These are phyloP conservation scores for Coniochaeta sp. DNA, from an alignment of 2,329 filamentous ascomycete species.

Conservation along the genomic window DNA sequence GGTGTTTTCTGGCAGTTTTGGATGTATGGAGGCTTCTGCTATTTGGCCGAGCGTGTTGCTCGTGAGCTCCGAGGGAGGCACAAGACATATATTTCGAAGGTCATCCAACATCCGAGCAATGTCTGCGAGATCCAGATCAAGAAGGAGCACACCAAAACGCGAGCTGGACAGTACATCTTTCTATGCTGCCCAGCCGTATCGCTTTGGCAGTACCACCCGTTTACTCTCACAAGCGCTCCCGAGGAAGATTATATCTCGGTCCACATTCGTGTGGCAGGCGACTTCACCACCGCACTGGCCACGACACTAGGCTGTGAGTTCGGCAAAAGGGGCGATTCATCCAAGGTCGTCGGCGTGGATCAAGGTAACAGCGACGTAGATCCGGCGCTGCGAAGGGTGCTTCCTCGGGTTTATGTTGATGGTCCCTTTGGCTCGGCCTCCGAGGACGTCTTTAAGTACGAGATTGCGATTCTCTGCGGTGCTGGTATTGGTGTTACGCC, in stretches of 20 bases:
- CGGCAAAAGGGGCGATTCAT: slow-evolving; percentile 47
- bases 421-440: slow-evolving; percentile 82
- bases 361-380: slow-evolving; percentile 54
- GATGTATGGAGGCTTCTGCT: slow-evolving; percentile 74
- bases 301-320: slow-evolving; percentile 70
- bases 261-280: slow-evolving; percentile 74
- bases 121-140: slow-evolving; percentile 90
- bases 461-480: slow-evolving; percentile 70
- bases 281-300: slow-evolving; percentile 68
- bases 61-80: slow-evolving; percentile 73
- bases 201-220: slow-evolving; percentile 83
- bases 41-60: slow-evolving; percentile 71
- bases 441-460: slow-evolving; percentile 86
- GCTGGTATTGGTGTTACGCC: slow-evolving; percentile 83
- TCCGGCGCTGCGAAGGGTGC: slow-evolving; percentile 62
- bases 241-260: slow-evolving; percentile 89
- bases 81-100: slow-evolving; percentile 82
- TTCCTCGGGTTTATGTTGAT: slow-evolving; percentile 76
- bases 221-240: slow-evolving; percentile 77
- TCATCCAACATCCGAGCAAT: slow-evolving; percentile 82
- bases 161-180: slow-evolving; percentile 82
- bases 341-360: slow-evolving; percentile 63
- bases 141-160: slow-evolving; percentile 77
- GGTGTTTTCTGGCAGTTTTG: slow-evolving; percentile 88
- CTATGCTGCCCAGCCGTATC: slow-evolving; percentile 81